Evolutionary conservation across 805 yeast species (phyloP).

Genomic region (Kazachstania africana): DNA sequence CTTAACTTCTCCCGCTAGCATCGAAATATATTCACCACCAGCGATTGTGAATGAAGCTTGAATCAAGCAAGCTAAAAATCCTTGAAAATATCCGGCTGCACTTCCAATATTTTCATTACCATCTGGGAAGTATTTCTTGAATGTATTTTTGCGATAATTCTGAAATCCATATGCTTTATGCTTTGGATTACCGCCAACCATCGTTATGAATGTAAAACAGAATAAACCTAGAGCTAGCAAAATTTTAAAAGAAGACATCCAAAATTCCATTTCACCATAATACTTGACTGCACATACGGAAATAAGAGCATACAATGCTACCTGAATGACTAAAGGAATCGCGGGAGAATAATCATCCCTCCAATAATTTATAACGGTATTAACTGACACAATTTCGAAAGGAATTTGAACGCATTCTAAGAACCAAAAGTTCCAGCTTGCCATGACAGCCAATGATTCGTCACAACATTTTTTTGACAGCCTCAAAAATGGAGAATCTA

Average conservation of each 20-base stretch:
- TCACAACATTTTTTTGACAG: slow-evolving; percentile 68
- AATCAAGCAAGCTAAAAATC: slow-evolving; percentile 55
- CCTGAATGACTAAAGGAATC: slow-evolving; percentile 53
- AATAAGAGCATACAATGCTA: slow-evolving; percentile 48
- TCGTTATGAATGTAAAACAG: slow-evolving; percentile 63
- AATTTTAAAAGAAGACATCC: slow-evolving; percentile 65
- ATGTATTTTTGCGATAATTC: slow-evolving; percentile 42
- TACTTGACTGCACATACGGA: slow-evolving; percentile 62
- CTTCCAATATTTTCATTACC: slow-evolving; percentile 27
- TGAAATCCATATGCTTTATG: slow-evolving; percentile 52
- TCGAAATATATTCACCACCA: slow-evolving; percentile 78
- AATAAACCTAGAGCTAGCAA: slow-evolving; percentile 65
- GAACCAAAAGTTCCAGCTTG: slow-evolving; percentile 74
- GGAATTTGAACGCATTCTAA: slow-evolving; percentile 71
- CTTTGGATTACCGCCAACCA: slow-evolving; percentile 80
- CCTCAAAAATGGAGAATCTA: slow-evolving; percentile 65
- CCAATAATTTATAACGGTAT: slow-evolving; percentile 74
- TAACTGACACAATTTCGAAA: slow-evolving; percentile 71
- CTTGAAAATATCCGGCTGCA: slow-evolving; percentile 50
- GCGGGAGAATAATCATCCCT: slow-evolving; percentile 64
- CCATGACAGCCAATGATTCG: slow-evolving; percentile 59
- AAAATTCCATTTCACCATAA: slow-evolving; percentile 77
- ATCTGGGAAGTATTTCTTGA: slow-evolving; percentile 41
- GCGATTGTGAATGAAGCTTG: slow-evolving; percentile 72
- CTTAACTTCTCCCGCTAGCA: slow-evolving; percentile 74